Evolutionary conservation across 805 yeast species (phyloP), one percentile per base, ranked within the genome.

Genomic region (Groenewaldozyma tartarivorans): DNA sequence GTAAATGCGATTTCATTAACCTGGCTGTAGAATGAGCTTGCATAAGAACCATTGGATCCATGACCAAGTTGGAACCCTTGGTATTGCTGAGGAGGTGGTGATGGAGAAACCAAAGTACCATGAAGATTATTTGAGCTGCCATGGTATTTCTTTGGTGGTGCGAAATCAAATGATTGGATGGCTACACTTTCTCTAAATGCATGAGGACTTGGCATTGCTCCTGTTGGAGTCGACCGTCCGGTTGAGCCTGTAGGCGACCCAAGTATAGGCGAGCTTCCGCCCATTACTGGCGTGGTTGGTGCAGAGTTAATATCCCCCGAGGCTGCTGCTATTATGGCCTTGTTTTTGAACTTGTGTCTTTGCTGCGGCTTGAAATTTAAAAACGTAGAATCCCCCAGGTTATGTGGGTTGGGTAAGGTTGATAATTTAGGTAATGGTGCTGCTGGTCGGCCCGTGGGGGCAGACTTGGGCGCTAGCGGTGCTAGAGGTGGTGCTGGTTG

Each of bases 351-450:
- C 42, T 41, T 42, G 19, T 34, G 33, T 20, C 53, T 35, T 21
- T 36, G 32, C 39, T 48, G 48, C 16, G 53, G 53, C n/a, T 53
- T 53, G 36, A 45, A 39, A 16, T 50, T 35, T 15, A 51, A 49
- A 9, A 42, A 35, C 36, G 46, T 54, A 17, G 20, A n/a, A 34
- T 50, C 54, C 4, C 44, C 47, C 11, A 53, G 41, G 26, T 39
- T 42, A 34, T 52, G 55, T 5, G 57, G 54, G 4, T 45, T 46
- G 3, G 57, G 55, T 21, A 53, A 40, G 13, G 45, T 29, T 15
- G 48, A 33, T 35, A 53, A 41, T 19, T 47, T 41, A 15, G 45
- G 47, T 31, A 48, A 40, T 11, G 49, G 53, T 33, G 22, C 33
- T 20, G 39, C 18, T 6, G 39, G 41, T n/a, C n/a, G n/a, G n/a